A percentile compares a stretch with the other conserved stretches of the same genome.
Conservation (phyloP, 2,329 filamentous ascomycete species). For the Dothideomycetes sp. region DNA sequence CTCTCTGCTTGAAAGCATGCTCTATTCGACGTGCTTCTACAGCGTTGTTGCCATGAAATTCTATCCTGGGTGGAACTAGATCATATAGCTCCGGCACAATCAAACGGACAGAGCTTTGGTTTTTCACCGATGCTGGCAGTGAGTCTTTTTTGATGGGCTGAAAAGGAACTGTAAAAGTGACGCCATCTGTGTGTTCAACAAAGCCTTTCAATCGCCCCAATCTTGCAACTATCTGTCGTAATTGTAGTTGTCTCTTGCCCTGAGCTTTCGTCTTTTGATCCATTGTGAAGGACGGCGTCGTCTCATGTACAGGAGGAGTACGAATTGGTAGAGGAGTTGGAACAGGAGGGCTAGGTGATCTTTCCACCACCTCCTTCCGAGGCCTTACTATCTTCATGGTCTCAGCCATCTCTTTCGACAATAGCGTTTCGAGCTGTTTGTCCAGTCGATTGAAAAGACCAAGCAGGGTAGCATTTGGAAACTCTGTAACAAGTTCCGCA, state of each 20-base stretch:
- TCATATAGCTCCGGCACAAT: slow-evolving; percentile 64
- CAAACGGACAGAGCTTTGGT: slow-evolving; percentile 53
- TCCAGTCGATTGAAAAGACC: slow-evolving; percentile 60
- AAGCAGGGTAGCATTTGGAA: slow-evolving; percentile 49
- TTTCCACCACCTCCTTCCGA: too few relatives aligned
- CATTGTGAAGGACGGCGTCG: slow-evolving; percentile 33
- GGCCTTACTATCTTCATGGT: slow-evolving; percentile 61
- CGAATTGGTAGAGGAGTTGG: too few relatives aligned
- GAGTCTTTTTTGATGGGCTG: slow-evolving; percentile 51
- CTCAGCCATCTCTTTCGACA: slow-evolving; percentile 60
- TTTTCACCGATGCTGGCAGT: slow-evolving; percentile 50
- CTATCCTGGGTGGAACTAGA: slow-evolving; percentile 53
- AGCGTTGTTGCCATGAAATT: slow-evolving; percentile 53
- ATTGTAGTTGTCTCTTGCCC: slow-evolving; percentile 52
- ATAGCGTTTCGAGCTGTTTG: slow-evolving; percentile 56
- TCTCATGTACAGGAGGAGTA: too few relatives aligned
- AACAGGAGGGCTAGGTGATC: too few relatives aligned
- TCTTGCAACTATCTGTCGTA: slow-evolving; percentile 62
- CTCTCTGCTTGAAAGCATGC: slow-evolving; percentile 51
- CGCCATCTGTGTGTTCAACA: slow-evolving; percentile 57
- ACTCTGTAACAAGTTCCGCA: slow-evolving; percentile 48
- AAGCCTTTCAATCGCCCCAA: slow-evolving; percentile 59
- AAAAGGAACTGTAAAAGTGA: slow-evolving; percentile 59
- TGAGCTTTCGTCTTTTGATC: slow-evolving; percentile 54
- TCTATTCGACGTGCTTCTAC: slow-evolving; percentile 53